These are phyloP conservation scores for Suhomyces sp. DNA, from an alignment of 805 yeast species.

Conservation along the genomic window DNA sequence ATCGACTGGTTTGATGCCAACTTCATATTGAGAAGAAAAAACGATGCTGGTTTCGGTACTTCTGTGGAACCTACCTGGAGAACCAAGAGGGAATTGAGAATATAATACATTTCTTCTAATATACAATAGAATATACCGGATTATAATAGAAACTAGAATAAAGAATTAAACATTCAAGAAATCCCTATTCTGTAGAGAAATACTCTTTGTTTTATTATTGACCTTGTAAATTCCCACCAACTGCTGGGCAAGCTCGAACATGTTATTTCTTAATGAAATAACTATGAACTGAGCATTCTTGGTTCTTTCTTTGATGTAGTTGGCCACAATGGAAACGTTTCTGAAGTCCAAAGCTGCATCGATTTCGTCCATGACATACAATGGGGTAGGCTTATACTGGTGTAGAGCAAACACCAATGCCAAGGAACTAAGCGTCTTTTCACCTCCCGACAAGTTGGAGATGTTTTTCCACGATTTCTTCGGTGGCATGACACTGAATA, in stretches of 20 bases:
- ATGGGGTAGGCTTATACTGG: conserved; percentile 93
- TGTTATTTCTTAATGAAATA: conserved; percentile 90
- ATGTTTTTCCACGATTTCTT: conserved; percentile 97
- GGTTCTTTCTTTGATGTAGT: conserved; percentile 92
- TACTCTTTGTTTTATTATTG: conserved; percentile 84
- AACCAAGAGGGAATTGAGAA: conserved; percentile 4
- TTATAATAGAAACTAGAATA: not conserved
- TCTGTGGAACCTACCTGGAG: conserved; percentile 35
- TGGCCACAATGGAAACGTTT: conserved; percentile 96
- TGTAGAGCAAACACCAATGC: conserved; percentile 96
- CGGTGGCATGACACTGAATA: conserved; percentile 98
- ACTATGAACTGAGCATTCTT: conserved; percentile 96
- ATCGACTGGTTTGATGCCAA: conserved; percentile 78
- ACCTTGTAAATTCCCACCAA: conserved; percentile 94
- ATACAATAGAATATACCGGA: not conserved
- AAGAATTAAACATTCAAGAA: conserved; percentile 17
- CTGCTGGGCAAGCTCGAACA: conserved; percentile 95
- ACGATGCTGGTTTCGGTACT: conserved; percentile 68
- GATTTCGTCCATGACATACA: conserved; percentile 98
- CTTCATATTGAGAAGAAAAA: conserved; percentile 63
- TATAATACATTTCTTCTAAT: not conserved
- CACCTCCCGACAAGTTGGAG: conserved; percentile 95
- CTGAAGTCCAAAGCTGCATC: conserved; percentile 98
- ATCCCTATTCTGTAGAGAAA: conserved; percentile 69
- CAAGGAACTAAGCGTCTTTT: conserved; percentile 89